Base-by-base conservation (phyloP, 306 rosid genomes). In the Pachyrhizus erosus region DNA sequence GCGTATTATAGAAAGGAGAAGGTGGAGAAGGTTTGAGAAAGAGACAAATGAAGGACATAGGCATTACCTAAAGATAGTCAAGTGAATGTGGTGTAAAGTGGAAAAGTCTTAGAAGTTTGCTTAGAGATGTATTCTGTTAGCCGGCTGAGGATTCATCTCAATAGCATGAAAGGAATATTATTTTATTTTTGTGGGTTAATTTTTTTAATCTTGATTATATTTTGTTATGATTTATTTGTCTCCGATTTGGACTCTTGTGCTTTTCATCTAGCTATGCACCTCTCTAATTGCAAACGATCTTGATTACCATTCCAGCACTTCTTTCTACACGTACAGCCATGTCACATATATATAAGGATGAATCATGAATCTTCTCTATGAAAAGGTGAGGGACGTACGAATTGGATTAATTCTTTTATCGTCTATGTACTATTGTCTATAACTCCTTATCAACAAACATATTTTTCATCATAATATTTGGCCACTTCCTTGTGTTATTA, bases 41-140 rank as follows among this genome's bases (percentile, higher is more conserved):
- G 70, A 65, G 93, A 91, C 90, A 89, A 89, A 85, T 39, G 5
- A 82, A 87, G 69, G 85, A 40, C 91, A 86, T 86, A 88, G 93
- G 81, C 86, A 85, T 86, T 75, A 69, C 73, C 89, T 89, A 85
- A 54, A 66, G 87, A 80, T 46, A 26, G 76, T 78, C 67, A 79
- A 86, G 89, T 39, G 83, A 81, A 82, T 83, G 86, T 60, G 79
- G 52, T 81, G 90, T 87, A 82, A 85, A 86, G 87, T 51, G 73
- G 93, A 89, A 71, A 75, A 84, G 88, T 85, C 88, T 88, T 87
- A 75, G 83, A 84, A 80, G 87, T 82, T 88, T 89, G 80, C 88
- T 88, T 24, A 26, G 70, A 48, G 78, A 76, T 70, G 33, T 78
- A 82, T 87, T 82, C 86, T 87, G 75, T 79, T 79, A 87, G 96